Percentiles rank a stretch among this genome's conserved stretches.
phyloP scores from a whole-genome alignment of 1,284 basidiomycete genomes.

The Ceraceosorus guamensis region DNA sequence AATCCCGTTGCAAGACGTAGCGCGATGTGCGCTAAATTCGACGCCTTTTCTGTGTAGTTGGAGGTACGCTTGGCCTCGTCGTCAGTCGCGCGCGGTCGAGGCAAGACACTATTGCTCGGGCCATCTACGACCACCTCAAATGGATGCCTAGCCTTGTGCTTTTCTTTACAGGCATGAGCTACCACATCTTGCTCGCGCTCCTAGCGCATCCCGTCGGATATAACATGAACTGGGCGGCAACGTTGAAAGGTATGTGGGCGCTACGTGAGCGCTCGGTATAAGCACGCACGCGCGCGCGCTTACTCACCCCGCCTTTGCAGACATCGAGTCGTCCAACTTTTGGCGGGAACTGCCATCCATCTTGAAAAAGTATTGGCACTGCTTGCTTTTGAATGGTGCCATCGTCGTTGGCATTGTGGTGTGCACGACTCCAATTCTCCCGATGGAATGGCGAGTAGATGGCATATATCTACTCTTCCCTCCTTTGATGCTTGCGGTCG shows the following conservation, averaged over 20 bases:
- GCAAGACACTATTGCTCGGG: slow-evolving; percentile 55
- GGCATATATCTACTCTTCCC: slow-evolving; percentile 17
- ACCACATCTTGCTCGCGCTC: slow-evolving; percentile 59
- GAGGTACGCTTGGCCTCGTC: too few relatives aligned
- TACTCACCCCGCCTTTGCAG: too few relatives aligned
- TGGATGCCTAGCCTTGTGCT: slow-evolving; percentile 61
- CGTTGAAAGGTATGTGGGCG: slow-evolving; percentile 29
- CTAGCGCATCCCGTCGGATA: slow-evolving; percentile 74
- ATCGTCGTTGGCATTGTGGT: slow-evolving; percentile 57
- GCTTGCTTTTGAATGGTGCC: slow-evolving; percentile 56
- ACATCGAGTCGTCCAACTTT: slow-evolving; percentile 57
- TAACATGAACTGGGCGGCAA: slow-evolving; percentile 65
- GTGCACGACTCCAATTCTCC: slow-evolving; percentile 56
- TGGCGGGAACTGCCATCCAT: slow-evolving; percentile 79
- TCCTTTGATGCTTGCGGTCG: background rate
- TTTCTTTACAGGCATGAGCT: slow-evolving; percentile 22
- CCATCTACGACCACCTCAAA: slow-evolving; percentile 61
- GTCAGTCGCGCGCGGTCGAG: slow-evolving; percentile 51
- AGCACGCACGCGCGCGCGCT: too few relatives aligned
- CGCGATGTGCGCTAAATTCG: too few relatives aligned
- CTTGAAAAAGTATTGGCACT: slow-evolving; percentile 40
- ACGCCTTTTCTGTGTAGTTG: too few relatives aligned
- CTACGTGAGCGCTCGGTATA: too few relatives aligned
- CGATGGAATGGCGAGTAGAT: slow-evolving; percentile 57
- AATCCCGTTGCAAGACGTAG: too few relatives aligned